Evolutionary conservation across 208 protist species (phyloP), one percentile per base, ranked within the genome.

Genomic region (Leishmania major): DNA sequence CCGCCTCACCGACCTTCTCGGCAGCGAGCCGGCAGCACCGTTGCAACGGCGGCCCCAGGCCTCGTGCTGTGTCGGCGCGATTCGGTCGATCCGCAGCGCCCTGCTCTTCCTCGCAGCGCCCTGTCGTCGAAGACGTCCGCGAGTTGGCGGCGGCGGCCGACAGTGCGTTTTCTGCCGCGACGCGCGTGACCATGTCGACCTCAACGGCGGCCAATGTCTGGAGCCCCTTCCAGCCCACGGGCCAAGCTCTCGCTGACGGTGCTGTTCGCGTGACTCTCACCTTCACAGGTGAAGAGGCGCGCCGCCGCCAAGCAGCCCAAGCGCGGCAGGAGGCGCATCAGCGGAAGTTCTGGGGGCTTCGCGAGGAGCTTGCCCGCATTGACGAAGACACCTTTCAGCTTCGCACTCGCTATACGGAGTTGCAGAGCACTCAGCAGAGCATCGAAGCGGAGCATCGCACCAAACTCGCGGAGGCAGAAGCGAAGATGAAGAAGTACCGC

Each of bases 301-400:
- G 82, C 37, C 82, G 79, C 28, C 83, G 78, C 17, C 86, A 80
- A 37, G 67, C 49, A 19, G 72, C 77, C n/a, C 78, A 84, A 49
- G 57, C 51, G 64, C 53, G 60, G 57, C 69, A 84, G 45, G 74
- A 77, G 40, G 81, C 71, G 40, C 83, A 87, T 55, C 78, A 80
- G 62, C 81, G 79, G 8, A 78, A 89, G 81, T 85, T 87, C 57
- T 96, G 80, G 85, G 83, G 79, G 62, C 87, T 88, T 81, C 88
- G 83, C 53, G 89, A 89, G 81, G 87, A 88, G 77, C 82, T 90
- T 53, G 91, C 83, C 2, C 86, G 83, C 74, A 78, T 87, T 53
- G 92, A 88, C 60, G 86, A 91, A 67, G 83, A 81, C 81, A 86
- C 78, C 77, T 92, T 82, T 43, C 73, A 88, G 57, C 73, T 86